Conservation (phyloP, 768 basidiomycete species). For the Suillus tomentosus region DNA sequence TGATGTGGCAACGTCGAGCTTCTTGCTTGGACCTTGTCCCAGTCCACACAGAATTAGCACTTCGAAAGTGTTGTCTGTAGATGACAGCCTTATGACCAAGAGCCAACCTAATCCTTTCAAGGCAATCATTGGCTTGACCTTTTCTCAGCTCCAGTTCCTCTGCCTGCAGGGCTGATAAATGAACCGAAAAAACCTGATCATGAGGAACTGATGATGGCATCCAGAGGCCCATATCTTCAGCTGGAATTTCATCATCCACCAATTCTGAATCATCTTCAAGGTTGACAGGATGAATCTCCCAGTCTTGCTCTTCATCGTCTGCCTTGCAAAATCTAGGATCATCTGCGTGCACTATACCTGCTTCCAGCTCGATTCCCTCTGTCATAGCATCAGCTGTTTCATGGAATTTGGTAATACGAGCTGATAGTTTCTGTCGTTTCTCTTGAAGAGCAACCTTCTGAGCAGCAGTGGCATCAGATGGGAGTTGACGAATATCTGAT, state of each 20-base stretch:
- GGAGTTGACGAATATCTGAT: slow-evolving; percentile 1
- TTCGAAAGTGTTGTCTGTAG: slow-evolving; percentile 9
- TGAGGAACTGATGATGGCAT: slow-evolving; percentile 12
- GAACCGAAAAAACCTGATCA: background rate
- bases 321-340: background rate
- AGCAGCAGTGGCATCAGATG: slow-evolving; percentile 4
- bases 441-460: slow-evolving; percentile 2
- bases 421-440: slow-evolving; percentile 3
- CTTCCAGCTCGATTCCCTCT: background rate
- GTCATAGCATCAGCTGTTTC: slow-evolving; percentile 6
- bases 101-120: slow-evolving; percentile 8
- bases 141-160: slow-evolving; percentile 11
- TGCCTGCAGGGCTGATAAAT: background rate
- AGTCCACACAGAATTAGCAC: slow-evolving; percentile 7
- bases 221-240: slow-evolving; percentile 11
- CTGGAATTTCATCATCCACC: slow-evolving; percentile 2
- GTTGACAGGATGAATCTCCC: background rate
- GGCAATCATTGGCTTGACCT: slow-evolving; percentile 15
- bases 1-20: background rate
- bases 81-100: slow-evolving; percentile 15
- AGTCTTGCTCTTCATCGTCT: background rate
- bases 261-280: background rate
- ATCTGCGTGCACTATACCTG: background rate
- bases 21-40: slow-evolving; percentile 12
- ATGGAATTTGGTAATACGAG: slow-evolving; percentile 1